Evolutionary conservation across 495 filamentous ascomycete species (phyloP).

Genomic region (Xylaria longipes): DNA sequence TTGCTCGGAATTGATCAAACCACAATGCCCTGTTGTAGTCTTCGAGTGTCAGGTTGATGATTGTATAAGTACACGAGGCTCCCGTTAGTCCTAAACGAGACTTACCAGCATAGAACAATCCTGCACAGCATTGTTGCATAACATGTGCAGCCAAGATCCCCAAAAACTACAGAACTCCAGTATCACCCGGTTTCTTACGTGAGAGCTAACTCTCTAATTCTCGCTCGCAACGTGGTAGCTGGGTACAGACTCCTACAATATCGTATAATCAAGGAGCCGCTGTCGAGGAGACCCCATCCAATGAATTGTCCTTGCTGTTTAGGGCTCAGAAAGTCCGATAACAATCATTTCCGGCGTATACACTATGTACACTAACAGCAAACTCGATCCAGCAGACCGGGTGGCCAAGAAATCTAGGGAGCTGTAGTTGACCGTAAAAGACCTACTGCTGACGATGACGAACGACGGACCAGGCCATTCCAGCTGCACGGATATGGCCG

Average conservation of each 20-base stretch:
- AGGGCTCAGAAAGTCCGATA: not conserved
- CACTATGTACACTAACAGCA: not conserved
- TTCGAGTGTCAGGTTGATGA: not conserved
- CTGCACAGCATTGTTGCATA: constrained; percentile 11
- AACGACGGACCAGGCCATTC: constrained; percentile 10
- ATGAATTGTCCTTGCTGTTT: not conserved
- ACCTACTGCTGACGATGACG: constrained; percentile 1
- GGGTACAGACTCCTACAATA: constrained; percentile 10
- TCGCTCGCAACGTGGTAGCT: constrained; percentile 22
- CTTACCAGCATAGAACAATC: not conserved
- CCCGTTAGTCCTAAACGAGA: not conserved
- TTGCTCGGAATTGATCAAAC: not conserved
- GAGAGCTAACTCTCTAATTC: constrained; percentile 7
- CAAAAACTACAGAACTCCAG: not conserved
- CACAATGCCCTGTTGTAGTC: not conserved
- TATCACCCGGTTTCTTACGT: constrained; percentile 10
- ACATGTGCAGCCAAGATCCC: not conserved
- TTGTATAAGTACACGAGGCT: not conserved
- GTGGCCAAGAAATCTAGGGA: not conserved
- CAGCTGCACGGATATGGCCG: constrained; percentile 8
- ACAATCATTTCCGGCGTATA: constrained; percentile 9
- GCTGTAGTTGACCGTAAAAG: not conserved
- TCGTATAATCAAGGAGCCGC: not conserved
- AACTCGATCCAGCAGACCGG: constrained; percentile 11
- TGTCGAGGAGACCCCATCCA: not conserved